These are phyloP conservation scores for Aspergillus homomorphus DNA, from an alignment of 495 filamentous ascomycete species.

Conservation along the genomic window DNA sequence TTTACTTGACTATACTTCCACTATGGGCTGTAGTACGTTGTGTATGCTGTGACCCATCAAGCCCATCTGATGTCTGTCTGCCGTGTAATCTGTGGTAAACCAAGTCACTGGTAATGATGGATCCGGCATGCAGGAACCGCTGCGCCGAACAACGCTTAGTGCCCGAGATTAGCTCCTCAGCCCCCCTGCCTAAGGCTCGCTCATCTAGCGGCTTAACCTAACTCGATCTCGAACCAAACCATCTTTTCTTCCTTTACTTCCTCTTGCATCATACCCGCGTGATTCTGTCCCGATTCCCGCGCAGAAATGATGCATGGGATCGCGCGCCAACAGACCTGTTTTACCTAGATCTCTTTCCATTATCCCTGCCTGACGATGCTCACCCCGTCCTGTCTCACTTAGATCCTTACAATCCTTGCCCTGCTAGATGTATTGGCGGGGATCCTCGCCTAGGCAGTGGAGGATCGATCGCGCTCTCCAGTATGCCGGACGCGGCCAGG, in stretches of 20 bases:
- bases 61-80: no score
- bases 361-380: background rate
- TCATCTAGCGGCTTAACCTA: background rate
- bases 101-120: no score
- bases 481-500: slow-evolving; percentile 26
- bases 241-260: background rate
- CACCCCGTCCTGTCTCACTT: background rate
- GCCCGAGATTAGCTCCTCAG: background rate
- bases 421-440: slow-evolving; percentile 39
- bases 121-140: background rate
- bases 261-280: background rate
- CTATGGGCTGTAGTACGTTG: no score
- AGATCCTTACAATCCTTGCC: background rate
- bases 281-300: background rate
- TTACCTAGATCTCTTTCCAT: background rate
- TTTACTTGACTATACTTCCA: no score
- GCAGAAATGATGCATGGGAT: slow-evolving; percentile 10
- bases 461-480: slow-evolving; percentile 24
- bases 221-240: background rate
- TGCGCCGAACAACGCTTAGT: background rate
- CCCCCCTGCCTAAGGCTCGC: background rate
- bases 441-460: slow-evolving; percentile 23
- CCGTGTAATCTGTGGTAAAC: no score
- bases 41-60: no score
- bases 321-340: background rate